phyloP scores from a whole-genome alignment of 441 rosid genomes.

The Rhodomyrtus psidioides region DNA sequence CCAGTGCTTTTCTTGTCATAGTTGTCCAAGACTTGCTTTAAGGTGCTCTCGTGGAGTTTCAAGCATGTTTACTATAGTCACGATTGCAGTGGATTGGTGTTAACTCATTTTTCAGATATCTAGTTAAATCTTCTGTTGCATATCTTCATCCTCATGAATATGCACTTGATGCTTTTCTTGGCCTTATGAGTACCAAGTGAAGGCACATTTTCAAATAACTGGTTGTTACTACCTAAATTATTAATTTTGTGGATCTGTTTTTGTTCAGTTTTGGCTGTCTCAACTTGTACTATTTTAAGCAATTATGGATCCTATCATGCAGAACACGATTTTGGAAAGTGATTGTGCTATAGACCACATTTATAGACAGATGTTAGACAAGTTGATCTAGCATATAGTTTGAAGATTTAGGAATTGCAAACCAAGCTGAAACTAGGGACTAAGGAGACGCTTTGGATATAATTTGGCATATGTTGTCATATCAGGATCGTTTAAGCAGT shows the following conservation, averaged over 20 bases:
- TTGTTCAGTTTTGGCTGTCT: neutral
- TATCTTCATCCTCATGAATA: neutral
- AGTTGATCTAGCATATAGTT: neutral
- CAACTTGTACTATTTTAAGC: neutral
- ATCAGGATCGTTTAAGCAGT: neutral
- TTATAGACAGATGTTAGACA: neutral
- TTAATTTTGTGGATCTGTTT: neutral
- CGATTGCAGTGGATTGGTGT: neutral
- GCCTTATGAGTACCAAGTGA: neutral
- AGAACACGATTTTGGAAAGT: neutral
- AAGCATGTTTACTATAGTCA: neutral
- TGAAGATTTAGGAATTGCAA: neutral
- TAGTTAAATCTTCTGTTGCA: neutral
- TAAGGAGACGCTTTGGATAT: neutral
- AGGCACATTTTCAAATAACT: neutral
- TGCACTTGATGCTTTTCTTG: neutral
- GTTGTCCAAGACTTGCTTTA: neutral
- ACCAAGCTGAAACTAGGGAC: neutral
- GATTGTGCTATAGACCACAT: neutral
- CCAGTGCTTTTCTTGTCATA: neutral
- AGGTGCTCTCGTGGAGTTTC: neutral
- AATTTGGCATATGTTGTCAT: neutral
- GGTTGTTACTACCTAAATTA: neutral
- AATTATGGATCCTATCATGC: neutral
- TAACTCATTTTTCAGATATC: neutral